phyloP scores from a whole-genome alignment of 2,329 filamentous ascomycete genomes.

The Exophiala phaeomuriformis region DNA sequence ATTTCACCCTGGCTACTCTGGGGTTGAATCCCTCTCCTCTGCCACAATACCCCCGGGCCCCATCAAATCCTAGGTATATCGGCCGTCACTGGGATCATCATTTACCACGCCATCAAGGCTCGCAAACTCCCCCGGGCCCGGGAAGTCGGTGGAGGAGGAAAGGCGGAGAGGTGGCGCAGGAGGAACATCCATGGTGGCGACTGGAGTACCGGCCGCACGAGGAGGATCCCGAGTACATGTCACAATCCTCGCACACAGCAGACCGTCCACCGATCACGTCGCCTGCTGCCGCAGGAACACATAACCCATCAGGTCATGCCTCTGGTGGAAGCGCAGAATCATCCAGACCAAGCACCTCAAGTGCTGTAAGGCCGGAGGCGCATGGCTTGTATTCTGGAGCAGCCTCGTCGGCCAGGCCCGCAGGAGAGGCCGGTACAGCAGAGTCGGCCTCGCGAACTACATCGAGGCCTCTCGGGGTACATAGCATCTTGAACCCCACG shows the following conservation, averaged over 20 bases:
- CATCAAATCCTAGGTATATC: constrained; percentile 11
- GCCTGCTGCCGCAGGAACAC: constrained; percentile 10
- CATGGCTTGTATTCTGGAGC: constrained; percentile 14
- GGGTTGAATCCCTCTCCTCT: constrained; percentile 17
- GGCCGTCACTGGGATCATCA: constrained; percentile 14
- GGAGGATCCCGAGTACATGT: constrained; percentile 26
- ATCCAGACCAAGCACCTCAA: constrained; percentile 18
- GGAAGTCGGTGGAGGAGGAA: constrained; percentile 19
- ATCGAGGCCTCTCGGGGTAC: constrained; percentile 36
- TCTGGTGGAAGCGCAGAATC: constrained; percentile 10
- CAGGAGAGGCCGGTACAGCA: constrained; percentile 8
- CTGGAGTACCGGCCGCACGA: constrained; percentile 19
- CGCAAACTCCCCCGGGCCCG: constrained; percentile 5
- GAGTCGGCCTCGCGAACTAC: constrained; percentile 15
- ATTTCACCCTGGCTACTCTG: constrained; percentile 22
- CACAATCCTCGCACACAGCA: constrained; percentile 19
- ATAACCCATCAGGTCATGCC: constrained; percentile 2
- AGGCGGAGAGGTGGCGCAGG: constrained; percentile 22
- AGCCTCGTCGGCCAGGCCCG: constrained; percentile 1
- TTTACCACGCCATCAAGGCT: constrained; percentile 5
- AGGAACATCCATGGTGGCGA: constrained; percentile 23
- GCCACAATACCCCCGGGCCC: constrained; percentile 17
- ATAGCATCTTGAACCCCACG: constrained; percentile 42
- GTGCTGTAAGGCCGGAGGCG: constrained; percentile 14
- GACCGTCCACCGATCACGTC: constrained; percentile 15